phyloP scores from a whole-genome alignment of 257 asterid species.

The Datura wrightii region DNA sequence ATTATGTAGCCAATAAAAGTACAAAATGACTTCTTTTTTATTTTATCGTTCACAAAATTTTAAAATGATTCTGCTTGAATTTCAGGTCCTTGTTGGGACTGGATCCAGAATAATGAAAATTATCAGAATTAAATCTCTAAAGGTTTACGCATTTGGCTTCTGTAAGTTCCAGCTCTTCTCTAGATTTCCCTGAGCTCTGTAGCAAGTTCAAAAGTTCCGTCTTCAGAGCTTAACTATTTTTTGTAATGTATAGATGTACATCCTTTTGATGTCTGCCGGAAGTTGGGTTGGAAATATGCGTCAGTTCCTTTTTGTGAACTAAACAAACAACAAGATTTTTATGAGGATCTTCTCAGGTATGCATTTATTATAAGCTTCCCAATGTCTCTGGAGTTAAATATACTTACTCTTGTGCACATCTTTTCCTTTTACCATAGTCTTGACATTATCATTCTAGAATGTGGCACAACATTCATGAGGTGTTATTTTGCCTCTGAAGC shows the following conservation, averaged over 20 bases:
- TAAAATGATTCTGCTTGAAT: conserved; percentile 19
- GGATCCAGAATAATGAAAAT: conserved; percentile 92
- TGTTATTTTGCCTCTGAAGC: conserved; percentile 6
- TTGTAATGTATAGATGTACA: conserved; percentile 68
- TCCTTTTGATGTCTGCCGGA: conserved; percentile 88
- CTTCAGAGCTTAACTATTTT: conserved; percentile 33
- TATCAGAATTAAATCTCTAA: conserved; percentile 82
- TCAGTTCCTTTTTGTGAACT: conserved; percentile 69
- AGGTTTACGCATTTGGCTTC: conserved; percentile 94
- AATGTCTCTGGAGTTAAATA: conserved; percentile 24
- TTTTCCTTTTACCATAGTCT: conserved; percentile 13
- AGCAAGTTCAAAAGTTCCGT: conserved; percentile 4
- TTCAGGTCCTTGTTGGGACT: conserved; percentile 96
- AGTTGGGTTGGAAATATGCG: conserved; percentile 86
- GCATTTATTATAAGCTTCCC: not conserved
- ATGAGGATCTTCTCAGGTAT: conserved; percentile 89
- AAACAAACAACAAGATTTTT: conserved; percentile 70
- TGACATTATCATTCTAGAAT: not conserved
- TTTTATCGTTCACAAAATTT: not conserved
- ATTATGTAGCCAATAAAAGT: not conserved
- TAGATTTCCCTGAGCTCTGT: conserved; percentile 16
- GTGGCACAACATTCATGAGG: not conserved
- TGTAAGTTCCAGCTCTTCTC: conserved; percentile 62
- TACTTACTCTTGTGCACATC: not conserved
- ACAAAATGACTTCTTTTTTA: not conserved